A percentile compares a stretch with the other conserved stretches of the same genome.
Conservation (phyloP, 768 basidiomycete genomes). For the Mycena albidolilacea region DNA sequence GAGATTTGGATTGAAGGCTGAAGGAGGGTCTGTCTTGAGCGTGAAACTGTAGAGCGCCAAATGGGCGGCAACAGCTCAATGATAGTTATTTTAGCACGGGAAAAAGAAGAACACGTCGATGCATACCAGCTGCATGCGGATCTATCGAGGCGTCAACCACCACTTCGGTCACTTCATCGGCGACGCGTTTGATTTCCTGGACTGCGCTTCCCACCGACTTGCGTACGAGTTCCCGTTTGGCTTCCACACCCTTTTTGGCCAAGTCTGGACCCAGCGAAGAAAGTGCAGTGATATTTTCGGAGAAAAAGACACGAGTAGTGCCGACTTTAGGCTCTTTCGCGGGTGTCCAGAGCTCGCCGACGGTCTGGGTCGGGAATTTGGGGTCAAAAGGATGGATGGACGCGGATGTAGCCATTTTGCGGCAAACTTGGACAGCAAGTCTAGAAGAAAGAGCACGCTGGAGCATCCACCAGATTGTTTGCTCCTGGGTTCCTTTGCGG, state of each 20-base stretch:
- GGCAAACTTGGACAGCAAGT: constrained; percentile 11
- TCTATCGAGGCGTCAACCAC: constrained; percentile 75
- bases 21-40: constrained; percentile 81
- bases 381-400: constrained; percentile 74
- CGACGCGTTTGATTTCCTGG: constrained; percentile 73
- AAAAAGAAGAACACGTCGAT: constrained; percentile 19
- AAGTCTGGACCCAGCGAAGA: constrained; percentile 74
- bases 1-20: constrained; percentile 74
- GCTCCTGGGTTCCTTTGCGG: too few relatives aligned
- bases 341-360: constrained; percentile 64
- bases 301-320: constrained; percentile 75
- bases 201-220: constrained; percentile 81
- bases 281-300: constrained; percentile 63
- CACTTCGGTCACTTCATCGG: constrained; percentile 73
- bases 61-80: constrained; percentile 81
- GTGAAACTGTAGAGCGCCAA: constrained; percentile 84
- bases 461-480: constrained; percentile 21
- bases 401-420: constrained; percentile 68
- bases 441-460: not conserved
- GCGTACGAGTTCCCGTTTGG: constrained; percentile 76
- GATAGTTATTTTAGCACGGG: constrained; percentile 12
- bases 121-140: constrained; percentile 83
- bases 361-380: constrained; percentile 48
- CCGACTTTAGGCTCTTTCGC: constrained; percentile 72
- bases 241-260: constrained; percentile 57